Base-by-base conservation (phyloP, 805 yeast species). In the Trichomonascus vanleenenianus region DNA sequence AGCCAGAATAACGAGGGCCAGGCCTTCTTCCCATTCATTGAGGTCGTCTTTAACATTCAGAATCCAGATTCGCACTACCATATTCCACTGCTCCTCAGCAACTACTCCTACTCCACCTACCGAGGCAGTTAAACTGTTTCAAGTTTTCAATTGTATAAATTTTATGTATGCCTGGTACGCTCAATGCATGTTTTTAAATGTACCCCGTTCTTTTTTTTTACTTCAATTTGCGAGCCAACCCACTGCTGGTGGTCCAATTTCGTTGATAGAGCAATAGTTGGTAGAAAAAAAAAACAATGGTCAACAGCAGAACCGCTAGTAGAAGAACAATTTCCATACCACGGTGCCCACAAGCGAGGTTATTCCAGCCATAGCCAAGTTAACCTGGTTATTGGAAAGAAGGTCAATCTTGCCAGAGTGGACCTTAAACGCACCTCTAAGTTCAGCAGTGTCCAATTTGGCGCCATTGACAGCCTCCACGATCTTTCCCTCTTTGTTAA, bases 81-180 rank as follows among this genome's bases (percentile, higher is more conserved):
- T 61, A 83, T 89, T 45, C 97, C 97, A 0, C 66, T 89, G 50
- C 72, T 89, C 44, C 68, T 89, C 47, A 80, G 95, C 38, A 86
- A 86, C 59, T 86, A 83, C 65, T 83, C 95, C 30, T 89, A 88
- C 66, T 78, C 95, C 4, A 89, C 97, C 0, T 89, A 89, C 67
- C 74, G 97, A 46, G 97, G 97, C 1, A 78, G 85, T 58, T 83
- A 57, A 39, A 19, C n/a, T n/a, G 8, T 6, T 19, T 14, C 7
- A 30, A 10, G 7, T 14, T 33, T 30, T 9, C 12, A 30, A 9
- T 32, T 32, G 4, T n/a, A 6, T 32, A 32, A 6, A 6, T 32
- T 15, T 32, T 32, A 15, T 32, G 6, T 9, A 32, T 32, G 12
- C 11, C 32, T 30, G 12, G 32, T 36, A 33, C 14, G n/a, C n/a